A percentile compares a stretch with the other conserved stretches of the same genome.
phyloP scores from a whole-genome alignment of 345 rosid species.

The Lepidium africanum region DNA sequence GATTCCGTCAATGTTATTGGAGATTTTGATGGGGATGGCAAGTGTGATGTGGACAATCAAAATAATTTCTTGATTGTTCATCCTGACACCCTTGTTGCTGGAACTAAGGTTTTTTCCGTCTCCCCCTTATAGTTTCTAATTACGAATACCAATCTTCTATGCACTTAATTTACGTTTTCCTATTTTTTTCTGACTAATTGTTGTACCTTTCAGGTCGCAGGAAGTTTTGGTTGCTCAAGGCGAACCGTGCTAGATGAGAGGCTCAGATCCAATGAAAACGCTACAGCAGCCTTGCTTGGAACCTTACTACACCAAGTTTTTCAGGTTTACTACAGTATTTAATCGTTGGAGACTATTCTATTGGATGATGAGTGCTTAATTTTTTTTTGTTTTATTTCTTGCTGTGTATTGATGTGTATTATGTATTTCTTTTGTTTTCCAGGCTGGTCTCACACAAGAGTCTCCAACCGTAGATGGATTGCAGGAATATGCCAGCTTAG shows the following conservation, averaged over 20 bases:
- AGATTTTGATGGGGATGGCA: conserved; percentile 67
- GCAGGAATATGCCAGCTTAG: conserved; percentile 59
- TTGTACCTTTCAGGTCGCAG: conserved; percentile 57
- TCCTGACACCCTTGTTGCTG: conserved; percentile 83
- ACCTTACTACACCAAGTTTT: conserved; percentile 92
- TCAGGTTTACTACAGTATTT: conserved; percentile 49
- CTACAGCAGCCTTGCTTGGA: conserved; percentile 74
- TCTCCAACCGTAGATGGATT: conserved; percentile 49
- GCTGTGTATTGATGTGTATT: conserved; percentile 10
- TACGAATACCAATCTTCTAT: conserved; percentile 2
- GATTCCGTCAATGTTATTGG: conserved; percentile 88
- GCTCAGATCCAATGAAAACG: conserved; percentile 63
- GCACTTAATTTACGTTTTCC: not conserved
- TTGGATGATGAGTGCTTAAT: not conserved
- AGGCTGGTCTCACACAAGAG: conserved; percentile 78
- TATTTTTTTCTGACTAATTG: conserved; percentile 10
- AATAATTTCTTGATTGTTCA: conserved; percentile 71
- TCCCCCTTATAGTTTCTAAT: not conserved
- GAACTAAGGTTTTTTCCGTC: conserved; percentile 63
- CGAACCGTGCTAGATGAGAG: conserved; percentile 91
- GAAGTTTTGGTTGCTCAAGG: conserved; percentile 82
- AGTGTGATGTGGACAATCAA: conserved; percentile 59
- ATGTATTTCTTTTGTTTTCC: conserved; percentile 23
- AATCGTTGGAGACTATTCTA: conserved; percentile 6
- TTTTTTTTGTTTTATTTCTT: not conserved